Percentiles rank a stretch among this genome's conserved stretches.
Evolutionary conservation across 352 stramenopile species (phyloP).

Genomic region (Halophytophthora polymorphica): DNA sequence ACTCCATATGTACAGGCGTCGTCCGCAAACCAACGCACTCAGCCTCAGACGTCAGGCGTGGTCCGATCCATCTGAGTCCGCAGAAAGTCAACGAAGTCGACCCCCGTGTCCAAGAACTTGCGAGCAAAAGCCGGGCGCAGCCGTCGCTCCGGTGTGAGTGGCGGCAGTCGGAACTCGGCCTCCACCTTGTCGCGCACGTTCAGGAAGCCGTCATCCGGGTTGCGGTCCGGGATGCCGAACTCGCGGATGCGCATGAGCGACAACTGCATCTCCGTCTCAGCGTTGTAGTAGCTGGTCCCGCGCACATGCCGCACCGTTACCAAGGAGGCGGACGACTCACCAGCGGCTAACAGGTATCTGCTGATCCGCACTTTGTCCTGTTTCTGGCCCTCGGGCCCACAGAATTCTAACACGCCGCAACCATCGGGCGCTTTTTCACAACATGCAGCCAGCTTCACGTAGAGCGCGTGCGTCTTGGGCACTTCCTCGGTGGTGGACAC

Average conservation of each 20-base stretch:
- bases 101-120: slow-evolving; percentile 48
- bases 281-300: slow-evolving; percentile 41
- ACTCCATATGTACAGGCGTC: not conserved
- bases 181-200: slow-evolving; percentile 53
- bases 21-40: not conserved
- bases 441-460: slow-evolving; percentile 27
- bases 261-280: slow-evolving; percentile 27
- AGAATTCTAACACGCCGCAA: slow-evolving; percentile 61
- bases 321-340: slow-evolving; percentile 36
- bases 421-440: slow-evolving; percentile 35
- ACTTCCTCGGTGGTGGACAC: slow-evolving; percentile 68
- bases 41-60: slow-evolving; percentile 11
- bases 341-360: slow-evolving; percentile 37
- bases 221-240: slow-evolving; percentile 46
- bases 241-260: slow-evolving; percentile 57
- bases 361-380: slow-evolving; percentile 51
- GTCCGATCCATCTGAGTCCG: slow-evolving; percentile 30
- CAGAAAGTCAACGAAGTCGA: slow-evolving; percentile 69
- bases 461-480: slow-evolving; percentile 40
- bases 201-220: slow-evolving; percentile 48
- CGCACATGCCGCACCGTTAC: slow-evolving; percentile 59
- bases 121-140: slow-evolving; percentile 51
- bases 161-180: slow-evolving; percentile 57
- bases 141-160: slow-evolving; percentile 49
- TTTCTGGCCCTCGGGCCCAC: slow-evolving; percentile 20